phyloP scores from a whole-genome alignment of 2,329 filamentous ascomycete genomes.

The Chalaropsis ovoidea region DNA sequence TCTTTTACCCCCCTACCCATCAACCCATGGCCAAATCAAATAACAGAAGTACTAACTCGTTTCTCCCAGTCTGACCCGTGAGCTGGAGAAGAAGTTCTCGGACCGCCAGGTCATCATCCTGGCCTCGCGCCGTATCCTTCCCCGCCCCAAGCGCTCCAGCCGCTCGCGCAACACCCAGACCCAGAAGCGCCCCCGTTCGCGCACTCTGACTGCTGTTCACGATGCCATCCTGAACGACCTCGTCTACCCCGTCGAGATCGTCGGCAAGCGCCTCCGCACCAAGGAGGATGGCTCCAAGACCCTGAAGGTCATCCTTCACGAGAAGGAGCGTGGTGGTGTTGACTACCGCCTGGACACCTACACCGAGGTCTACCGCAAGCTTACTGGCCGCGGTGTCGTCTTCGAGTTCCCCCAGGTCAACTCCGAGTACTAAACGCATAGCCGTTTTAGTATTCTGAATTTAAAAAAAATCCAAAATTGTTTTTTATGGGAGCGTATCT shows the following conservation, averaged over 20 bases:
- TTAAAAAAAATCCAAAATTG: slow-evolving; percentile 19
- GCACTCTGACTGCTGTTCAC: slow-evolving; percentile 97
- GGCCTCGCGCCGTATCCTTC: slow-evolving; percentile 95
- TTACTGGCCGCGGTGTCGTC: slow-evolving; percentile 90
- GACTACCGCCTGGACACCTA: slow-evolving; percentile 99
- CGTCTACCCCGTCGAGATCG: slow-evolving; percentile 99
- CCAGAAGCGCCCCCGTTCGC: slow-evolving; percentile 96
- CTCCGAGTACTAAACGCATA: slow-evolving; percentile 62
- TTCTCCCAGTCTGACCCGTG: slow-evolving; percentile 80
- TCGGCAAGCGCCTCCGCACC: slow-evolving; percentile 96
- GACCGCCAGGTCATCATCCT: slow-evolving; percentile 99
- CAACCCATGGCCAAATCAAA: slow-evolving; percentile 6
- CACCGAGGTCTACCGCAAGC: slow-evolving; percentile 96
- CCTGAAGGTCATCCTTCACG: slow-evolving; percentile 97
- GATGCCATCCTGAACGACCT: slow-evolving; percentile 96
- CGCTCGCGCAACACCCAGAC: slow-evolving; percentile 92
- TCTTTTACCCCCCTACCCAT: neutral
- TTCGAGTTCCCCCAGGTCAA: slow-evolving; percentile 95
- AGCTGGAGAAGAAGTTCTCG: slow-evolving; percentile 99
- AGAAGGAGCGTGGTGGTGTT: slow-evolving; percentile 99
- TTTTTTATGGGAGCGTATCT: slow-evolving; percentile 18
- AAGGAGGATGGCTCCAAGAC: slow-evolving; percentile 98
- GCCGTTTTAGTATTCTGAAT: slow-evolving; percentile 22
- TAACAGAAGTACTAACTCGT: slow-evolving; percentile 27
- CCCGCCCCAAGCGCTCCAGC: slow-evolving; percentile 95